Base-by-base conservation (phyloP, 305 asterid species). In the Fraxinus platypoda region DNA sequence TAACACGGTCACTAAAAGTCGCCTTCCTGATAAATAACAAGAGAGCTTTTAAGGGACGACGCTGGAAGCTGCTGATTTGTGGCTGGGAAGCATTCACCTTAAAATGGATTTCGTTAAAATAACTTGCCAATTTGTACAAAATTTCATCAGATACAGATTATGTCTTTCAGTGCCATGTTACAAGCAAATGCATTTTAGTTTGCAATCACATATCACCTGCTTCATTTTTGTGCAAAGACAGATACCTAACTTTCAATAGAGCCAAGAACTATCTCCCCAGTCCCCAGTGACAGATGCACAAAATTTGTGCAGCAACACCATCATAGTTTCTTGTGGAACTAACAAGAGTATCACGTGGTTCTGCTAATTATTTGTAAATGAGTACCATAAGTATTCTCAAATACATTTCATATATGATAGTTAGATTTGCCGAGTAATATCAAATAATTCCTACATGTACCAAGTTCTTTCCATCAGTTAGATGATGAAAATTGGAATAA, bases 41-140 rank as follows among this genome's bases (percentile, higher is more conserved):
- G 35, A 74, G n/a, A 80, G 81, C 37, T 82, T 43, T 78, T 38
- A 7, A 26, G 70, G 74, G 49, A 77, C 19, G 38, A 83, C 13
- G 73, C 75, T 66, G 34, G 35, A 74, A 71, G 81, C 77, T 19
- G 41, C 41, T 74, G 77, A 75, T 2, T 78, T 68, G 33, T 11
- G 62, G 57, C 41, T 86, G 21, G 28, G 74, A 37, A 62, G 72
- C 31, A 28, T 66, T 73, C 66, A 76, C 72, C 77, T 75, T 46
- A 12, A 64, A 64, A 23, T 64, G 33, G 30, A 64, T 64, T 64
- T 8, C 17, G 17, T 62, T 62, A 62, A 23, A 62, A 62, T 23
- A 21, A 21, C 6, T 21, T 2, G 72, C 31, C 15, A 62, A 34
- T 64, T 64, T 23, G 72, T 0, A 25, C 72, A 64, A 64, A 64